Evolutionary conservation across 805 yeast species (phyloP).

Genomic region (Soucietia sequanensis): DNA sequence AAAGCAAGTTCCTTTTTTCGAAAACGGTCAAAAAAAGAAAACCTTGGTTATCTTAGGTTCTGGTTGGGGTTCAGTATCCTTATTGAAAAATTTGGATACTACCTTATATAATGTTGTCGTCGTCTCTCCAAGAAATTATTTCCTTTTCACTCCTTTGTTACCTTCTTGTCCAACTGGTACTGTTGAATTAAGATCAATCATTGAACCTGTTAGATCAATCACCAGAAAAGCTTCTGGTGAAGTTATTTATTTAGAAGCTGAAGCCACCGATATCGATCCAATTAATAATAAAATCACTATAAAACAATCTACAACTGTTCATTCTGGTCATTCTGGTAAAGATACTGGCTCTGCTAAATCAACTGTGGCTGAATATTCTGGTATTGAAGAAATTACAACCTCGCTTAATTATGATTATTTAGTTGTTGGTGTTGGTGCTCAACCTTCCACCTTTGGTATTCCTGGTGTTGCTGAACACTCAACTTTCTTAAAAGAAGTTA

Average conservation of each 20-base stretch:
- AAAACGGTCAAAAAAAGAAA: conserved; percentile 62
- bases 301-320: conserved; percentile 56
- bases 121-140: conserved; percentile 92
- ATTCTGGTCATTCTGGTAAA: conserved; percentile 53
- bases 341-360: conserved; percentile 44
- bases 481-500: conserved; percentile 83
- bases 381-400: conserved; percentile 44
- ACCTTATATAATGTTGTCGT: conserved; percentile 84
- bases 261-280: conserved; percentile 81
- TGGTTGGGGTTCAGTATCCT: conserved; percentile 93
- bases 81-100: conserved; percentile 82
- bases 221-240: conserved; percentile 78
- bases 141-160: conserved; percentile 90
- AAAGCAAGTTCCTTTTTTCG: conserved; percentile 56
- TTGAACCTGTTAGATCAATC: conserved; percentile 88
- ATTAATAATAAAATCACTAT: conserved; percentile 61
- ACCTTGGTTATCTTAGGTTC: conserved; percentile 81
- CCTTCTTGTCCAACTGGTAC: conserved; percentile 97
- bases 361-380: conserved; percentile 39
- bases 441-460: conserved; percentile 90
- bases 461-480: conserved; percentile 92
- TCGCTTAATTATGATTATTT: conserved; percentile 71
- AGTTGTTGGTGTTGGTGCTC: conserved; percentile 93
- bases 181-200: conserved; percentile 83
- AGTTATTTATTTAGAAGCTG: conserved; percentile 84